phyloP scores from a whole-genome alignment of 2,329 filamentous ascomycete genomes.

The Herpotrichia juniperi region DNA sequence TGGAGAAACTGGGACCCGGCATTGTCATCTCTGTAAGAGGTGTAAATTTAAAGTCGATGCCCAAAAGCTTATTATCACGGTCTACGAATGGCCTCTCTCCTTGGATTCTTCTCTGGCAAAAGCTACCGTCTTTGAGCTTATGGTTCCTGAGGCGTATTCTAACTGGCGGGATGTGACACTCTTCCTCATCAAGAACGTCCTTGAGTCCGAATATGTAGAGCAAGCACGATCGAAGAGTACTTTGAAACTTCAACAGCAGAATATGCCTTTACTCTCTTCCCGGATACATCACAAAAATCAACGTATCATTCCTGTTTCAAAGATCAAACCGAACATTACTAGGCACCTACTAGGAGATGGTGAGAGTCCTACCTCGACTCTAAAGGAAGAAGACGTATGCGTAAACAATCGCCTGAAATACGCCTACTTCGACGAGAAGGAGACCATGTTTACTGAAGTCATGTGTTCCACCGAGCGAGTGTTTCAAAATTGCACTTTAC shows the following conservation, averaged over 20 bases:
- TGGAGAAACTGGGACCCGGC: constrained; percentile 10
- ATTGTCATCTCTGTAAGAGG: constrained; percentile 17
- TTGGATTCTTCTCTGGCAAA: constrained; percentile 37
- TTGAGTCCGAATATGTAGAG: constrained; percentile 31
- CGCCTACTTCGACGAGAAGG: constrained; percentile 30
- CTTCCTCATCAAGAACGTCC: constrained; percentile 49
- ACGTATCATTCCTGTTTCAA: constrained; percentile 44
- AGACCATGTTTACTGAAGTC: constrained; percentile 20
- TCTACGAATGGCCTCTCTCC: constrained; percentile 65
- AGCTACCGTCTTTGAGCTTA: constrained; percentile 61
- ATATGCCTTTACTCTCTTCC: neutral
- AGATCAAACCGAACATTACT: constrained; percentile 41
- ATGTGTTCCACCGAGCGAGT: constrained; percentile 18
- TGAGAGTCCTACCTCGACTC: constrained; percentile 19
- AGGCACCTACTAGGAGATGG: constrained; percentile 44
- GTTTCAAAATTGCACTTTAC: constrained; percentile 48
- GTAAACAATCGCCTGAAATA: constrained; percentile 55
- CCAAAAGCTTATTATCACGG: constrained; percentile 48
- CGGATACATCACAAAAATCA: constrained; percentile 5
- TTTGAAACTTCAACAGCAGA: constrained; percentile 6
- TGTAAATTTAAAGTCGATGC: constrained; percentile 47
- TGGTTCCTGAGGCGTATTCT: constrained; percentile 48
- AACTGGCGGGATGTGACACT: constrained; percentile 58
- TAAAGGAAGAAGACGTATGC: constrained; percentile 48
- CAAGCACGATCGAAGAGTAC: constrained; percentile 9